phyloP scores from a whole-genome alignment of 176 grass and related monocot genomes.

The Puya raimondii region DNA sequence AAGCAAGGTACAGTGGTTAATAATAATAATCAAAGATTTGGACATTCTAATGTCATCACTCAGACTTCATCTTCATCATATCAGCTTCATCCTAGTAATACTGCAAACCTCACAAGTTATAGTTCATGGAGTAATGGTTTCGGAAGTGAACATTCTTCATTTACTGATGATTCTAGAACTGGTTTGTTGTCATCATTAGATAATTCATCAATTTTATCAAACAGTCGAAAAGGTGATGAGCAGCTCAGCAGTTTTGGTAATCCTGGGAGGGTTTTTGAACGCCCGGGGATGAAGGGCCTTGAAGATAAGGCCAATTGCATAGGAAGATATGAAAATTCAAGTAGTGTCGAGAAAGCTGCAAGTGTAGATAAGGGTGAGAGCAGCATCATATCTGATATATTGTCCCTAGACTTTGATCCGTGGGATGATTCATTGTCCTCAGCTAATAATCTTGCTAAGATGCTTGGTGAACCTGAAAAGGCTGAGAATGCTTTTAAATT shows the following conservation, averaged over 20 bases:
- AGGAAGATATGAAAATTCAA: conserved; percentile 23
- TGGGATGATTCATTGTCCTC: conserved; percentile 66
- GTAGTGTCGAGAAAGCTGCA: conserved; percentile 43
- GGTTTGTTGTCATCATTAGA: conserved; percentile 16
- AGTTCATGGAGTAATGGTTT: conserved; percentile 23
- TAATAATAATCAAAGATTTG: conserved; percentile 15
- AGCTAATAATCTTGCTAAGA: conserved; percentile 53
- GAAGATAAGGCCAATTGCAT: conserved; percentile 24
- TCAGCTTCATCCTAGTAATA: conserved; percentile 12
- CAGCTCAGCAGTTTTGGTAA: conserved; percentile 25
- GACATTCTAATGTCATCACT: conserved; percentile 18
- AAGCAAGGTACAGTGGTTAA: conserved; percentile 8
- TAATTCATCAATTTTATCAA: conserved; percentile 20
- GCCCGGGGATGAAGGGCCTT: conserved; percentile 25
- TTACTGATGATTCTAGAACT: conserved; percentile 9
- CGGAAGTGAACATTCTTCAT: conserved; percentile 16
- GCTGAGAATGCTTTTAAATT: conserved; percentile 22
- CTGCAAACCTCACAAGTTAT: conserved; percentile 5
- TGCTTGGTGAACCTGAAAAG: conserved; percentile 52
- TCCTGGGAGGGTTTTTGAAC: conserved; percentile 26
- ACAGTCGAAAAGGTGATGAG: conserved; percentile 30
- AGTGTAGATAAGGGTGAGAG: conserved; percentile 74
- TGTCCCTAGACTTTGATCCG: conserved; percentile 83
- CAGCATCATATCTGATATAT: conserved; percentile 79
- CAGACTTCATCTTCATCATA: conserved; percentile 22